Evolutionary conservation across 495 filamentous ascomycete species (phyloP).

Genomic region (Bacidia gigantensis): DNA sequence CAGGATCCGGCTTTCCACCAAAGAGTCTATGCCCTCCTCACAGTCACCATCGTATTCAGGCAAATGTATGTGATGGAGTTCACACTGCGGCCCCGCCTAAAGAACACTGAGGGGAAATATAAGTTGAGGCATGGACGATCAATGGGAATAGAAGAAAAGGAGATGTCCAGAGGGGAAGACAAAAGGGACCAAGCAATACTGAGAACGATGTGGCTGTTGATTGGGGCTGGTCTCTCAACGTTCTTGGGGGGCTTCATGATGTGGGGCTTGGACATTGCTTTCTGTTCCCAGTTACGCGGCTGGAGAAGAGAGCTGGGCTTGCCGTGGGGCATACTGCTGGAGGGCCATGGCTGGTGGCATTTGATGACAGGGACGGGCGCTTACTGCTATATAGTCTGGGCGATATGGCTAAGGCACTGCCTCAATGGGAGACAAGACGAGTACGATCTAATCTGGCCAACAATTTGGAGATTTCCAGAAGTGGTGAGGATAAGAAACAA

Average conservation of each 20-base stretch:
- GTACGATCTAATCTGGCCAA: slow-evolving; percentile 61
- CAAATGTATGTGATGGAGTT: slow-evolving; percentile 87
- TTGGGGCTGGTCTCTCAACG: slow-evolving; percentile 51
- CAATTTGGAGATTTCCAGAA: slow-evolving; percentile 50
- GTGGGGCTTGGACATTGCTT: slow-evolving; percentile 78
- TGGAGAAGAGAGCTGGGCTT: slow-evolving; percentile 64
- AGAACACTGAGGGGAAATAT: slow-evolving; percentile 24
- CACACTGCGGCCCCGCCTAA: slow-evolving; percentile 45
- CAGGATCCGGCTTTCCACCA: slow-evolving; percentile 92
- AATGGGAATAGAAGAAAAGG: slow-evolving; percentile 16
- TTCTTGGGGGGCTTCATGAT: slow-evolving; percentile 77
- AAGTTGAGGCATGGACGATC: slow-evolving; percentile 20
- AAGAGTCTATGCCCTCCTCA: slow-evolving; percentile 72
- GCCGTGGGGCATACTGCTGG: slow-evolving; percentile 81
- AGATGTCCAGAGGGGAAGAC: slow-evolving; percentile 25
- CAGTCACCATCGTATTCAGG: slow-evolving; percentile 58
- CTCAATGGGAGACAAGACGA: slow-evolving; percentile 65
- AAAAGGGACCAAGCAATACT: slow-evolving; percentile 45
- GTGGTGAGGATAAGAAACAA: slow-evolving; percentile 34
- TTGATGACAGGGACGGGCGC: slow-evolving; percentile 54
- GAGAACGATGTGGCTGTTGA: slow-evolving; percentile 63
- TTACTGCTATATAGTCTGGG: slow-evolving; percentile 76
- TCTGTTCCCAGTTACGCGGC: slow-evolving; percentile 53
- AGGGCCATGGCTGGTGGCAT: slow-evolving; percentile 95
- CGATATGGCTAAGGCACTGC: slow-evolving; percentile 73